Evolutionary conservation across 2,329 filamentous ascomycete species (phyloP).

Genomic region (Monilinia fructicola): DNA sequence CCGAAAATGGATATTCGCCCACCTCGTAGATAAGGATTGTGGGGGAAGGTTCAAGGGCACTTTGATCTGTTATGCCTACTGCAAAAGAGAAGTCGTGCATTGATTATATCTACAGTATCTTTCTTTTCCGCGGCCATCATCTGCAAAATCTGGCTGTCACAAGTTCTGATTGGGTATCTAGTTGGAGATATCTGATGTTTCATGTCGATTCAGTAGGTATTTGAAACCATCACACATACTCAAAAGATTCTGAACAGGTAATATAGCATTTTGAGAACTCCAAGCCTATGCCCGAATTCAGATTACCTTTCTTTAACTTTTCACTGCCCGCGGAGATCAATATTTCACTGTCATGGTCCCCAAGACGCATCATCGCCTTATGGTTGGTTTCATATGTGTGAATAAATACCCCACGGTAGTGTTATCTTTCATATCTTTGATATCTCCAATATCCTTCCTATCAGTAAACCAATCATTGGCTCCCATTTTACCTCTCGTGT

Average conservation of each 20-base stretch:
- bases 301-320: neutral
- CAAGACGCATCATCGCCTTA: conserved; percentile 8
- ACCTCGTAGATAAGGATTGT: conserved; percentile 14
- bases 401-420: conserved; percentile 2
- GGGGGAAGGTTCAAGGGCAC: neutral
- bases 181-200: neutral
- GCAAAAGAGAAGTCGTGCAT: neutral
- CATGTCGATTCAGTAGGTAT: neutral
- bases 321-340: conserved; percentile 14
- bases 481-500: neutral
- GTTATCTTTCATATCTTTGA: conserved; percentile 17
- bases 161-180: neutral
- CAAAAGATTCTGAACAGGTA: neutral
- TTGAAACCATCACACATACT: neutral
- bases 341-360: neutral
- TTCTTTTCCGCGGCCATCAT: conserved; percentile 15
- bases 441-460: neutral
- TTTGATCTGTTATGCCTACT: neutral
- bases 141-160: conserved; percentile 5
- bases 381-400: conserved; percentile 3
- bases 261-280: neutral
- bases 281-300: neutral
- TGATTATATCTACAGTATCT: conserved; percentile 4
- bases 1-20: conserved; percentile 1
- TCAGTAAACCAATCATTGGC: neutral